phyloP scores from a whole-genome alignment of 306 rosid species.

The Medicago arabica region DNA sequence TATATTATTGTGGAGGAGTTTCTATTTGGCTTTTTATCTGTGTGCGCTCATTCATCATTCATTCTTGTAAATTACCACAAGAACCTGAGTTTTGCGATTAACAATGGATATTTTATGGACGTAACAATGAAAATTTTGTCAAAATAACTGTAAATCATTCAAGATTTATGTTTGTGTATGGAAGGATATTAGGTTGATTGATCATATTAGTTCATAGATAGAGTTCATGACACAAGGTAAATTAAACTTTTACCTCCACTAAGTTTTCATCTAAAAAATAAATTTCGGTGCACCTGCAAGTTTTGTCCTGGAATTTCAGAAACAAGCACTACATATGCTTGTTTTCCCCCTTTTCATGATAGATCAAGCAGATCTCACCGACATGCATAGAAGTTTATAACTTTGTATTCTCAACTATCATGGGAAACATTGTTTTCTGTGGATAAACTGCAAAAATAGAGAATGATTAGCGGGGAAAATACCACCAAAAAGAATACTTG shows the following conservation, averaged over 20 bases:
- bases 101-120: background rate
- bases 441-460: too few species aligned
- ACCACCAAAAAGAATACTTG: too few species aligned
- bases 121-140: constrained; percentile 24
- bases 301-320: too few species aligned
- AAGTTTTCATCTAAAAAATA: too few species aligned
- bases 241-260: too few species aligned
- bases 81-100: constrained; percentile 23
- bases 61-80: background rate
- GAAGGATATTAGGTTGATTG: constrained; percentile 1
- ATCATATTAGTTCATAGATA: too few species aligned
- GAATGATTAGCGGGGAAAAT: too few species aligned
- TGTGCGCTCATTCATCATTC: background rate
- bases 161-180: constrained; percentile 2
- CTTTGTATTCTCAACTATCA: background rate
- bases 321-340: too few species aligned
- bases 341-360: too few species aligned
- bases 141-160: constrained; percentile 17
- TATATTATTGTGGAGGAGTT: constrained; percentile 10
- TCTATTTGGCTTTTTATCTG: constrained; percentile 14
- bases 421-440: constrained; percentile 2
- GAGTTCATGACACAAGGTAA: too few species aligned
- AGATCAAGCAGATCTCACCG: too few species aligned
- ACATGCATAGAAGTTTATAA: background rate
- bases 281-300: too few species aligned